Percentiles rank a stretch among this genome's conserved stretches.
Evolutionary conservation across 148 eudicot species (phyloP).

Genomic region (Nepenthes mirabilis): DNA sequence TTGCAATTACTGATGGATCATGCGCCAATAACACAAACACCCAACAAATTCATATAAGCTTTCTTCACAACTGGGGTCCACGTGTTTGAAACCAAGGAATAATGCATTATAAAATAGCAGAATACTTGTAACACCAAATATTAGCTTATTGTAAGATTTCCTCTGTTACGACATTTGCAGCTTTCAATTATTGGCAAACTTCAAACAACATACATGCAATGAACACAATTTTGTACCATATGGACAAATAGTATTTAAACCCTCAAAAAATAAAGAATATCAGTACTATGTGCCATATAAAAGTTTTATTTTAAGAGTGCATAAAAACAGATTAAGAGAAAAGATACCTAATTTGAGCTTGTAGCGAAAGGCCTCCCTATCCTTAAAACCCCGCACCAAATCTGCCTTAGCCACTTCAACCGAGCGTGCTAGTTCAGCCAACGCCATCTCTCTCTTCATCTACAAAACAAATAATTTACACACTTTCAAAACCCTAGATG

Average conservation of each 20-base stretch:
- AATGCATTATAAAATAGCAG: too few relatives aligned
- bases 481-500: neutral
- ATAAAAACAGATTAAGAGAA: neutral
- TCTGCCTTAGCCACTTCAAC: slow-evolving; percentile 20
- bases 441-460: slow-evolving; percentile 26
- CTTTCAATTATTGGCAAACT: too few relatives aligned
- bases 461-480: slow-evolving; percentile 14
- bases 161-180: too few relatives aligned
- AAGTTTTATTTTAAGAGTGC: neutral
- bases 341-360: slow-evolving; percentile 35
- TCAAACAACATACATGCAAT: too few relatives aligned
- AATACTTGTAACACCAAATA: too few relatives aligned
- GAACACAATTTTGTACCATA: too few relatives aligned
- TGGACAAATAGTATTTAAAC: too few relatives aligned
- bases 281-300: too few relatives aligned
- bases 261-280: too few relatives aligned
- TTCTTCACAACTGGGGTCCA: neutral
- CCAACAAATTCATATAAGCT: neutral
- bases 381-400: slow-evolving; percentile 20
- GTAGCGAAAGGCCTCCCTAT: slow-evolving; percentile 16
- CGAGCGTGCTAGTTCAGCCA: slow-evolving; percentile 13
- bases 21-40: neutral
- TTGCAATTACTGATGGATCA: neutral
- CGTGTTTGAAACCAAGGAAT: too few relatives aligned
- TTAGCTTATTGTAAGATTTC: too few relatives aligned